Evolutionary conservation across 805 yeast species (phyloP).

Genomic region (Jamesozyma piceae): DNA sequence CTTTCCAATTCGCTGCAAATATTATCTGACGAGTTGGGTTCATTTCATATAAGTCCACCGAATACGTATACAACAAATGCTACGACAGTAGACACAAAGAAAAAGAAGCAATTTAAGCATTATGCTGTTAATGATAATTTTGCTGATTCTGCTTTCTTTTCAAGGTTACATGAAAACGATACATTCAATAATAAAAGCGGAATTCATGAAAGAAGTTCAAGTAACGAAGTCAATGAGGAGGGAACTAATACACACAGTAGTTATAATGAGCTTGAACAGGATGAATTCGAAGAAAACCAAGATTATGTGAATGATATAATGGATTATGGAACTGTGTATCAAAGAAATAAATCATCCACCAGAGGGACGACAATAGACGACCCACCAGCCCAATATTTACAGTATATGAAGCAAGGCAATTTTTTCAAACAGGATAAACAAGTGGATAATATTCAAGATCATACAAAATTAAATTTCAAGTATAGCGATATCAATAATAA

Average conservation of each 20-base stretch:
- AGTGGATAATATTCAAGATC: not conserved
- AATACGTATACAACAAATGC: conserved; percentile 4
- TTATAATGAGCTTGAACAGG: not conserved
- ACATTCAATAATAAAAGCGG: not conserved
- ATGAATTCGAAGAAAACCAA: not conserved
- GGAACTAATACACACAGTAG: not conserved
- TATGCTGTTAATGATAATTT: conserved; percentile 2
- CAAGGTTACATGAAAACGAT: conserved; percentile 1
- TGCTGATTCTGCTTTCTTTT: conserved; percentile 1
- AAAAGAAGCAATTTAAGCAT: not conserved
- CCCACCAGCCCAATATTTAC: conserved; percentile 4
- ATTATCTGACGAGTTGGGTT: conserved; percentile 2
- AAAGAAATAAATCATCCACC: conserved; percentile 7
- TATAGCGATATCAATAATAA: not conserved
- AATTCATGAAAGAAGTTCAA: too few species aligned
- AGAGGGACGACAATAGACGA: conserved; percentile 5
- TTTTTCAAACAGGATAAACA: too few species aligned
- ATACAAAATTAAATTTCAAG: not conserved
- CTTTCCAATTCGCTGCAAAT: not conserved
- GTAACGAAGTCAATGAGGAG: too few species aligned
- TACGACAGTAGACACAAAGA: conserved; percentile 2
- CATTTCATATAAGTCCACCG: conserved; percentile 4
- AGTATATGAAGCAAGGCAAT: conserved; percentile 3
- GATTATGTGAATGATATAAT: not conserved
- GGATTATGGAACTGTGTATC: conserved; percentile 8